A percentile compares a stretch with the other conserved stretches of the same genome.
These are phyloP conservation scores for Ascochyta viciae-villosae DNA, from an alignment of 2,329 filamentous ascomycete genomes.

Conservation along the genomic window DNA sequence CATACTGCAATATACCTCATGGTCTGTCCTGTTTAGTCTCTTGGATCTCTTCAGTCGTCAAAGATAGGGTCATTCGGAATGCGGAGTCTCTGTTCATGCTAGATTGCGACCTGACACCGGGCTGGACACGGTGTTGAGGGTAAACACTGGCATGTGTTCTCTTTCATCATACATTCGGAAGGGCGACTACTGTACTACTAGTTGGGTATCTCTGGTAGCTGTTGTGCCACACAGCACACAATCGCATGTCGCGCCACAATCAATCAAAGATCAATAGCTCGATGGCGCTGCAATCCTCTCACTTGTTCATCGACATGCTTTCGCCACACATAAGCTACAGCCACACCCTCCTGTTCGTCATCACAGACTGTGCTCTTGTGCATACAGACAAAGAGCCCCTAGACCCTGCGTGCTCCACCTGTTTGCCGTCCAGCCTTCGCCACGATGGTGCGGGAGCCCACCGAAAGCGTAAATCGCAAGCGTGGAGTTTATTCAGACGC, in stretches of 20 bases:
- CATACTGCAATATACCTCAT: constrained; percentile 45
- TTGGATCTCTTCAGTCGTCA: constrained; percentile 6
- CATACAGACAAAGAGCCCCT: neutral
- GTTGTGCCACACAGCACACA: constrained; percentile 1
- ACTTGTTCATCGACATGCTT: neutral
- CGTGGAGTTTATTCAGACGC: constrained; percentile 2
- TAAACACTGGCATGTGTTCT: constrained; percentile 12
- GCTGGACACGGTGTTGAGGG: constrained; percentile 37
- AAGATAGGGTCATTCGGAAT: constrained; percentile 7
- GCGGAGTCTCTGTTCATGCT: constrained; percentile 17
- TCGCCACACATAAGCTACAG: neutral
- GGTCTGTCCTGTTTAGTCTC: constrained; percentile 12
- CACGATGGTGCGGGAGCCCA: constrained; percentile 12
- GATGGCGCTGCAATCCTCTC: neutral
- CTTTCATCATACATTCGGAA: neutral
- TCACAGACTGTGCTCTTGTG: constrained; percentile 1
- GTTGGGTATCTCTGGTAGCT: constrained; percentile 2
- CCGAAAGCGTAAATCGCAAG: constrained; percentile 9
- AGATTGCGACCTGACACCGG: constrained; percentile 39
- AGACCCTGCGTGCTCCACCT: constrained; percentile 4
- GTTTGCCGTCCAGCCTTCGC: neutral
- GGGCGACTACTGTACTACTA: constrained; percentile 3
- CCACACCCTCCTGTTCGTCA: neutral
- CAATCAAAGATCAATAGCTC: neutral
- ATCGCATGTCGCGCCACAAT: constrained; percentile 2